Base-by-base conservation (phyloP, 179 eudicot genomes). In the Patellifolia procumbens region DNA sequence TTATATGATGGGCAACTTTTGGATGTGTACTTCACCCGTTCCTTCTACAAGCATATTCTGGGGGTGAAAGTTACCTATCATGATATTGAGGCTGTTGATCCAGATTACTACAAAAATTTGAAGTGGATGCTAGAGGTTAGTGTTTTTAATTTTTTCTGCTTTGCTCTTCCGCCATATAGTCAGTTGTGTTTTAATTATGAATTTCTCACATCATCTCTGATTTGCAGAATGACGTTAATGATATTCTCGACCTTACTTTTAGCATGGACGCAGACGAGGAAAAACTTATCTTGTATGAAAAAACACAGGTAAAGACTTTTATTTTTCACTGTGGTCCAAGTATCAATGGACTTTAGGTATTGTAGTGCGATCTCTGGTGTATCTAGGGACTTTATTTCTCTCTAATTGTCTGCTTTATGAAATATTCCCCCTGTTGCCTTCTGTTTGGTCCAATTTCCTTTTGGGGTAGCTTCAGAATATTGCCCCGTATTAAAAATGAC, bases 201-300 rank as follows among this genome's bases (percentile, higher is more conserved):
- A 48, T 51, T 65, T 26, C 10, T 70, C 28, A 48, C 68, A 35
- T 48, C 61, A 48, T 46, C 68, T 63, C 39, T 76, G 46, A n/a
- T 78, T 78, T 84, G 76, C 94, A 96, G 99, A 93, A 96, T 84
- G 97, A 96, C 79, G 92, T 96, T 67, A 96, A 79, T 77, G 98
- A 91, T 78, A 86, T 96, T 76, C 98, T 87, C 63, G 99, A 93
- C 86, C 88, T 96, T 48, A 93, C 99, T 59, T 96, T 96, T 83
- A 96, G 99, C 89, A 91, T 96, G 98, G 99, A 96, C 74, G 93
- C 99, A 15, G 98, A 96, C 82, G 98, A 96, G 83, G 99, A 96
- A 82, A 93, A 96, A 55, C 97, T 87, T 60, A 96, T 96, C 48
- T 89, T 96, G 51, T 96, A 93, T 77, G 99, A 92, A 87, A 96